phyloP scores from a whole-genome alignment of 1,139 yeast species.

The Lodderomyces metapsilosis region DNA sequence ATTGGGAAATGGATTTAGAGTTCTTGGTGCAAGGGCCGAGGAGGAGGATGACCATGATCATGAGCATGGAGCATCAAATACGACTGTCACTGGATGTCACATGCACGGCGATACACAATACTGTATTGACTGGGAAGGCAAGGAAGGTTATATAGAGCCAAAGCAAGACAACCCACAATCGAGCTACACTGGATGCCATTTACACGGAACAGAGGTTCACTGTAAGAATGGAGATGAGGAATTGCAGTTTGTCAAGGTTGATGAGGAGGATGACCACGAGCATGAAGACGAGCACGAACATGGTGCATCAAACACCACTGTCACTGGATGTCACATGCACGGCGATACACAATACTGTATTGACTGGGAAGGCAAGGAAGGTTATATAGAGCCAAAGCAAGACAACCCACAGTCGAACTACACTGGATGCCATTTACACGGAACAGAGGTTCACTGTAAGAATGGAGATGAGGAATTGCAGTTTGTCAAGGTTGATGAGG shows the following conservation, averaged over 20 bases:
- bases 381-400: constrained; percentile 28
- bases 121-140: constrained; percentile 27
- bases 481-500: constrained; percentile 16
- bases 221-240: constrained; percentile 24
- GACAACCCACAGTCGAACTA: constrained; percentile 23
- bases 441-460: constrained; percentile 23
- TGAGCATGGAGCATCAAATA: not conserved
- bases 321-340: constrained; percentile 31
- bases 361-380: constrained; percentile 28
- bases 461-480: constrained; percentile 22
- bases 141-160: constrained; percentile 29
- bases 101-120: constrained; percentile 24
- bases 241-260: constrained; percentile 19
- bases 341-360: constrained; percentile 24
- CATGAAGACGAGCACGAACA: constrained; percentile 4
- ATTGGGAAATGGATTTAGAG: not conserved
- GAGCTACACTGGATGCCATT: constrained; percentile 29
- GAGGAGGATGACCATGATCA: constrained; percentile 4
- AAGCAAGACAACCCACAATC: constrained; percentile 25
- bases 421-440: constrained; percentile 31
- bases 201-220: constrained; percentile 24
- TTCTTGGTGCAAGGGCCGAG: not conserved
- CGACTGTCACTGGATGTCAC: constrained; percentile 24
- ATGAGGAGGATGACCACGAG: not conserved
- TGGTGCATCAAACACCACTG: not conserved